Conservation (phyloP, 1,139 yeast species). For the Lodderomyces parapsilosis region DNA sequence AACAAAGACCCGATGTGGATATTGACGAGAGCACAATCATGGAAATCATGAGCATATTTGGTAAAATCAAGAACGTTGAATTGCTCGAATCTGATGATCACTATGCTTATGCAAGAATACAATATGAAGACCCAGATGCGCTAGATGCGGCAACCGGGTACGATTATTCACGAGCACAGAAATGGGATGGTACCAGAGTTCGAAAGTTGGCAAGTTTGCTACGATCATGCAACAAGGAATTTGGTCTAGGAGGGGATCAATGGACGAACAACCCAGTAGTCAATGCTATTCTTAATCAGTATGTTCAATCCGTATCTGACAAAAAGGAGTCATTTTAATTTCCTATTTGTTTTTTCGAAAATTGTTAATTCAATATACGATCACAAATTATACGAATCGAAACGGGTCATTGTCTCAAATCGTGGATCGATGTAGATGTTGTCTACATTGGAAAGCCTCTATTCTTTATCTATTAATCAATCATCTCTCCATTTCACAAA, state of each 20-base stretch:
- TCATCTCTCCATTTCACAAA: slow-evolving; percentile 83
- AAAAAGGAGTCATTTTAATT: slow-evolving; percentile 3
- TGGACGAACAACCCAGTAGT: slow-evolving; percentile 10
- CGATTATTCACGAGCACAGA: slow-evolving; percentile 40
- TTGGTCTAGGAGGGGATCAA: not conserved
- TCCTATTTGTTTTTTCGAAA: slow-evolving; percentile 17
- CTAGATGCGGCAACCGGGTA: slow-evolving; percentile 39
- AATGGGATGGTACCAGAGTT: slow-evolving; percentile 50
- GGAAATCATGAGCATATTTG: slow-evolving; percentile 49
- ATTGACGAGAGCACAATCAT: slow-evolving; percentile 32
- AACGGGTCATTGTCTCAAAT: slow-evolving; percentile 5
- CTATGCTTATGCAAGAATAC: slow-evolving; percentile 41
- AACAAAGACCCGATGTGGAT: slow-evolving; percentile 31
- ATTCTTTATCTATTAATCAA: slow-evolving; percentile 13
- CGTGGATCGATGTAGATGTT: slow-evolving; percentile 11
- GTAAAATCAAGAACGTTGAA: slow-evolving; percentile 26
- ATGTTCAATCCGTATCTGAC: slow-evolving; percentile 42
- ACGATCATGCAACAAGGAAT: slow-evolving; percentile 27
- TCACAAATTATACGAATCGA: slow-evolving; percentile 13
- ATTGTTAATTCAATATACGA: slow-evolving; percentile 23
- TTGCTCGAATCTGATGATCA: slow-evolving; percentile 20
- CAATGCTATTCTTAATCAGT: slow-evolving; percentile 9
- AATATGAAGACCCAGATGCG: slow-evolving; percentile 23
- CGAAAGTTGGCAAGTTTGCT: slow-evolving; percentile 48
- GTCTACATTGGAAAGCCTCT: not conserved